Conservation (phyloP, 441 rosid species). For the Eugenia klotzschiana region DNA sequence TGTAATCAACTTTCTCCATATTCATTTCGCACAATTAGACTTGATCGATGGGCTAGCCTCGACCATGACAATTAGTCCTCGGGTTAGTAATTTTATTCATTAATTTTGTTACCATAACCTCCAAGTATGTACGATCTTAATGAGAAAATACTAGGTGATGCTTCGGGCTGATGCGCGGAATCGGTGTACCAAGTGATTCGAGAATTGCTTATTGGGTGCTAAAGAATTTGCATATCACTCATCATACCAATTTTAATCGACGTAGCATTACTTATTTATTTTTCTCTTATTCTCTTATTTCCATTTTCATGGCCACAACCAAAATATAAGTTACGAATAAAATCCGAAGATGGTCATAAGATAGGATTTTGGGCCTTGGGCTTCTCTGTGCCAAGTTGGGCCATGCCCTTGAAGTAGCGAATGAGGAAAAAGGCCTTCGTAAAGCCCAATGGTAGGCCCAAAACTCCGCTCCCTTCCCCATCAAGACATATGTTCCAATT, state of each 20-base stretch:
- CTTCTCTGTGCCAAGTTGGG: not conserved
- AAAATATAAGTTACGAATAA: not conserved
- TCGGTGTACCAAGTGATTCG: not conserved
- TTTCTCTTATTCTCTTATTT: not conserved
- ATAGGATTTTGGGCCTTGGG: not conserved
- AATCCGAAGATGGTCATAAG: not conserved
- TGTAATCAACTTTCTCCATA: not conserved
- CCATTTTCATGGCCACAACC: not conserved
- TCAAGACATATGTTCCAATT: not conserved
- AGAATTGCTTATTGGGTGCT: not conserved
- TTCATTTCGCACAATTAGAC: not conserved
- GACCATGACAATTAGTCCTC: not conserved
- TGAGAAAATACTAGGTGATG: not conserved
- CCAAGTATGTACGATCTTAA: not conserved
- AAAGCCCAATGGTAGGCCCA: not conserved
- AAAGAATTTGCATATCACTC: not conserved
- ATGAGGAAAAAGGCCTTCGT: not conserved
- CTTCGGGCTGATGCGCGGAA: not conserved
- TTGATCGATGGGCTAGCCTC: not conserved
- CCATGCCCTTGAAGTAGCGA: not conserved
- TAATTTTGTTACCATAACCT: not conserved
- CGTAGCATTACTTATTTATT: not conserved
- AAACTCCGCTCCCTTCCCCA: not conserved
- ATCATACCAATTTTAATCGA: not conserved
- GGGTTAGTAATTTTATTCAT: not conserved